These are phyloP conservation scores for Collybia nuda DNA, from an alignment of 768 basidiomycete genomes.

Conservation along the genomic window DNA sequence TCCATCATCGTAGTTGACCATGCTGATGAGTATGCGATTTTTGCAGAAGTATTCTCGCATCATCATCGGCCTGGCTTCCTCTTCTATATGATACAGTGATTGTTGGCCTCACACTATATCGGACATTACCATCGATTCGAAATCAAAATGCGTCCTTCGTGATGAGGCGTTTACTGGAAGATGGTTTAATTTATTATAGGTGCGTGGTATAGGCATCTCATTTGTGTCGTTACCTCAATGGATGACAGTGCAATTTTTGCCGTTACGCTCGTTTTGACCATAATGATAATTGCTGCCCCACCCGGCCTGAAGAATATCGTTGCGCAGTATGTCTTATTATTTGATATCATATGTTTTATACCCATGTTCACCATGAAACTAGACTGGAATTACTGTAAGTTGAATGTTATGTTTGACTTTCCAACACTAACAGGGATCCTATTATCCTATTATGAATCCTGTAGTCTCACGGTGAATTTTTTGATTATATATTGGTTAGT, in stretches of 20 bases:
- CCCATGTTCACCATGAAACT: no score
- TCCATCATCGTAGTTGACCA: background rate
- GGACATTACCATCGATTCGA: conserved; percentile 19
- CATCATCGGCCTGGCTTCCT: conserved; percentile 51
- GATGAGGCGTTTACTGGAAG: conserved; percentile 20
- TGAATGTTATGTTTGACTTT: no score
- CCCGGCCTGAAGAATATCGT: conserved; percentile 25
- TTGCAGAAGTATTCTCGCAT: conserved; percentile 18
- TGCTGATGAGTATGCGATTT: no score
- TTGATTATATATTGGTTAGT: no score
- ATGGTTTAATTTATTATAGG: conserved; percentile 26
- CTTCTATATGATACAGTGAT: conserved; percentile 26
- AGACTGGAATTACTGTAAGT: background rate
- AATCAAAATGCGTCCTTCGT: conserved; percentile 15
- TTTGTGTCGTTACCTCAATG: no score
- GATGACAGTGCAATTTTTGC: conserved; percentile 17
- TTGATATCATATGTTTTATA: background rate
- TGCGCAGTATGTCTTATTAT: conserved; percentile 21
- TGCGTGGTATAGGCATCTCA: no score
- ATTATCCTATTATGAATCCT: no score
- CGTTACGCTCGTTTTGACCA: conserved; percentile 23
- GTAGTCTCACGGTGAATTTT: no score
- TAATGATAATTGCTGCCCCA: conserved; percentile 27
- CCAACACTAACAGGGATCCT: no score
- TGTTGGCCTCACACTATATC: conserved; percentile 23